Evolutionary conservation across 2,329 filamentous ascomycete species (phyloP).

Genomic region (Xylariaceae sp.): DNA sequence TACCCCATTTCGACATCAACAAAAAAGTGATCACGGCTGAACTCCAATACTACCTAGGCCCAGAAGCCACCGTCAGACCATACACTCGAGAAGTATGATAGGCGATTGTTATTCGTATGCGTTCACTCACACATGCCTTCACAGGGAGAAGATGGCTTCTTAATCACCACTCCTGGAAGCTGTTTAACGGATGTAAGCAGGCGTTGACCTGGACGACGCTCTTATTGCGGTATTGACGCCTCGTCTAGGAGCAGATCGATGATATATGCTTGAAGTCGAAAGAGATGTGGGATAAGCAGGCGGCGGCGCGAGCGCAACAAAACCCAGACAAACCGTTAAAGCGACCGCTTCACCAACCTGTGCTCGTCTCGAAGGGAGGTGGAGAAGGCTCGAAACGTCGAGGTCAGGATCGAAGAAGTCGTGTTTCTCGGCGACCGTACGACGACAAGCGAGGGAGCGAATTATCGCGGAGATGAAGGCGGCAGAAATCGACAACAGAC

Average conservation of each 20-base stretch:
- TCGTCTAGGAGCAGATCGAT: constrained; percentile 54
- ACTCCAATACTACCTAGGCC: constrained; percentile 55
- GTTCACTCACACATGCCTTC: constrained; percentile 21
- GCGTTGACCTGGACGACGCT: neutral
- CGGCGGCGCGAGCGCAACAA: constrained; percentile 43
- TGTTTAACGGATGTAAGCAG: constrained; percentile 56
- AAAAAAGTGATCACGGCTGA: constrained; percentile 57
- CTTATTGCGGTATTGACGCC: neutral
- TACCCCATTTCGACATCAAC: constrained; percentile 55
- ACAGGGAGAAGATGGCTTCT: constrained; percentile 57
- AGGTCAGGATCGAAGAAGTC: constrained; percentile 30
- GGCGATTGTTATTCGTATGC: constrained; percentile 11
- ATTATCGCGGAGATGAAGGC: constrained; percentile 13
- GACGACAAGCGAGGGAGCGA: constrained; percentile 26
- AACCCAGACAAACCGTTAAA: constrained; percentile 48
- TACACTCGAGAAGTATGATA: constrained; percentile 51
- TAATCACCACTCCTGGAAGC: constrained; percentile 54
- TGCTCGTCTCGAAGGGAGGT: constrained; percentile 42
- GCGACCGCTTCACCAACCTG: constrained; percentile 52
- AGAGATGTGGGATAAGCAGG: constrained; percentile 54
- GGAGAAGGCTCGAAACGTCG: constrained; percentile 31
- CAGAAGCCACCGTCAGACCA: constrained; percentile 52
- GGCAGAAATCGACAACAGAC: too few species aligned
- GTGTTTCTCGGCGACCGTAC: constrained; percentile 23
- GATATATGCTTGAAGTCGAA: constrained; percentile 58